A percentile compares a stretch with the other conserved stretches of the same genome.
Evolutionary conservation across 2,329 filamentous ascomycete species (phyloP).

Genomic region (Claviceps monticola): DNA sequence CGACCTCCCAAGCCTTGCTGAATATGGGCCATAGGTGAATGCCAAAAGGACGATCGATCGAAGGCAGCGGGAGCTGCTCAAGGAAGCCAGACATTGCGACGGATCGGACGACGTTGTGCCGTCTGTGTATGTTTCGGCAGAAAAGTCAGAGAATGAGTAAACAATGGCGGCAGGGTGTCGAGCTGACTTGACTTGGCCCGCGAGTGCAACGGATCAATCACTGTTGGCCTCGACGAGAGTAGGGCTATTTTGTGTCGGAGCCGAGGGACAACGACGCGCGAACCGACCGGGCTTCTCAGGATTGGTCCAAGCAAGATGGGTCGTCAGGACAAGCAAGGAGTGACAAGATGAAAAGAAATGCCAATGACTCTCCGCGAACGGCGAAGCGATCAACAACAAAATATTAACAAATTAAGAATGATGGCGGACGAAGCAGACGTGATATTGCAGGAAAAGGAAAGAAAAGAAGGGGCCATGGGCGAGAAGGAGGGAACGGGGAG

Average conservation of each 20-base stretch:
- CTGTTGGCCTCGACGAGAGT: constrained; percentile 1
- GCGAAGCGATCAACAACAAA: not conserved
- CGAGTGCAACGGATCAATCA: not conserved
- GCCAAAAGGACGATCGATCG: constrained; percentile 84
- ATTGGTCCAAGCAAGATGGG: constrained; percentile 1
- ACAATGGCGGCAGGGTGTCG: not conserved
- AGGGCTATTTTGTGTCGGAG: constrained; percentile 3
- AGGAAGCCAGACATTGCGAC: constrained; percentile 30
- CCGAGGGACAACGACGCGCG: constrained; percentile 1
- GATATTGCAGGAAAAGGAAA: constrained; percentile 12
- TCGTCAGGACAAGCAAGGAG: constrained; percentile 16
- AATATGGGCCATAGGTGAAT: constrained; percentile 89
- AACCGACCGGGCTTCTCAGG: not conserved
- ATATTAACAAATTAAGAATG: constrained; percentile 6
- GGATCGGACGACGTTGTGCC: constrained; percentile 6
- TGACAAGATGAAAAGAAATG: constrained; percentile 18
- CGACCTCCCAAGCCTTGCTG: constrained; percentile 65
- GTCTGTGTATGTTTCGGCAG: not conserved
- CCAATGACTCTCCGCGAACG: not conserved
- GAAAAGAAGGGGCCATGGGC: constrained; percentile 7
- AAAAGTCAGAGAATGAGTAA: not conserved
- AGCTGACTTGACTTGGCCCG: not conserved
- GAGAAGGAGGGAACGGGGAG: constrained; percentile 6
- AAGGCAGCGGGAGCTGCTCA: constrained; percentile 53
- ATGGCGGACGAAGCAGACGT: constrained; percentile 7